phyloP scores from a whole-genome alignment of 2,329 filamentous ascomycete genomes.

The Paecilomyces variotii region DNA sequence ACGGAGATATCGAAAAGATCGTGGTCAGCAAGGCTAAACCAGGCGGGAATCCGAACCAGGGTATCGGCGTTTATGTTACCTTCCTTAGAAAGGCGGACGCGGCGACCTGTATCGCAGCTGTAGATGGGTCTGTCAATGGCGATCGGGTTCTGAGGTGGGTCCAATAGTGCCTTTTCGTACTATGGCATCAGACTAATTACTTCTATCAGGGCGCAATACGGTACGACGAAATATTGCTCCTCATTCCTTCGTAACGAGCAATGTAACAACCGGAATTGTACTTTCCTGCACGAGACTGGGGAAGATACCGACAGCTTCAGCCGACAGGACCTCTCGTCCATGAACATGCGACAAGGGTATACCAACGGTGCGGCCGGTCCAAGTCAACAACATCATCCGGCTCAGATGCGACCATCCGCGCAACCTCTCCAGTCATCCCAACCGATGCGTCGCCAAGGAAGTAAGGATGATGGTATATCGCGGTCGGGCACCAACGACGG shows the following conservation, averaged over 20 bases:
- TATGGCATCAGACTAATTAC: constrained; percentile 2
- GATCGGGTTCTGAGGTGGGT: constrained; percentile 72
- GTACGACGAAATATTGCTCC: constrained; percentile 97
- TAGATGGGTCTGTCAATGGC: constrained; percentile 86
- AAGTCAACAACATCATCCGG: neutral
- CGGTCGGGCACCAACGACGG: constrained; percentile 61
- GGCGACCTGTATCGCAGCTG: constrained; percentile 77
- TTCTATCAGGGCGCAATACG: constrained; percentile 55
- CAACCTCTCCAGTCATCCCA: constrained; percentile 41
- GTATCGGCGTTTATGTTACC: constrained; percentile 96
- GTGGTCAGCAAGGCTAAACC: constrained; percentile 96
- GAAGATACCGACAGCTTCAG: constrained; percentile 97
- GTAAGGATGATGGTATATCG: constrained; percentile 57
- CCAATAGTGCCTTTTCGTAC: neutral
- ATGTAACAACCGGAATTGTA: constrained; percentile 93
- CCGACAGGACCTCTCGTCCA: constrained; percentile 84
- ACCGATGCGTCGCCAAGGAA: constrained; percentile 65
- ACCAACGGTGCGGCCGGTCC: constrained; percentile 30
- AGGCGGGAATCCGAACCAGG: constrained; percentile 60
- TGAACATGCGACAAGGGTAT: constrained; percentile 75
- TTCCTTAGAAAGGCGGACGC: constrained; percentile 90
- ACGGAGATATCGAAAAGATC: constrained; percentile 97
- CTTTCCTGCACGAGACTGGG: constrained; percentile 96
- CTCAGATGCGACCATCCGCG: constrained; percentile 41
- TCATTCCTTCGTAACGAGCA: constrained; percentile 90